phyloP scores from a whole-genome alignment of 148 eudicot genomes.

The Camellia sinensis region DNA sequence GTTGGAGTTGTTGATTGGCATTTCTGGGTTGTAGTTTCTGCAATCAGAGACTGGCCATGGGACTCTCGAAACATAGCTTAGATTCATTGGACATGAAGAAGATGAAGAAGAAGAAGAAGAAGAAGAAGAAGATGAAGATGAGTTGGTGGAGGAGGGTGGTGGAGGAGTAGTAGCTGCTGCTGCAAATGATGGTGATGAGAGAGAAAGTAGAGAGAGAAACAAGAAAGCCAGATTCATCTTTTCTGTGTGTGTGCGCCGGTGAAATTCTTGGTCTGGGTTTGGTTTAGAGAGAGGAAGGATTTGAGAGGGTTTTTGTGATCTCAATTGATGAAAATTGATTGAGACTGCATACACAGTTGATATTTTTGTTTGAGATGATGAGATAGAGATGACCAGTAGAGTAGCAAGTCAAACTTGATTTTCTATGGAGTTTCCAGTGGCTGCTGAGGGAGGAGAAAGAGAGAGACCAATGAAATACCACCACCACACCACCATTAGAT shows the following conservation, averaged over 20 bases:
- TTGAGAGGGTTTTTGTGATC: no score
- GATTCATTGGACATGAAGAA: conserved; percentile 50
- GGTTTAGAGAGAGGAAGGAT: no score
- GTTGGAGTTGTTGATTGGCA: background rate
- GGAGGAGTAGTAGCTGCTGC: background rate
- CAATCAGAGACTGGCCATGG: conserved; percentile 55
- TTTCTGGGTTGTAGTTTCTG: conserved; percentile 6
- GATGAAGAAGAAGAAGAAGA: background rate
- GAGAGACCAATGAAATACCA: no score
- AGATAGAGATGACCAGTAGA: no score
- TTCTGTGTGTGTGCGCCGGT: background rate
- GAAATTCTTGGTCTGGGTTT: background rate
- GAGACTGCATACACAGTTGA: no score
- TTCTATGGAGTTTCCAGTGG: no score
- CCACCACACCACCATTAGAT: no score
- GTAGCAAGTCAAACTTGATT: no score
- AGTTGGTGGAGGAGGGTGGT: conserved; percentile 7
- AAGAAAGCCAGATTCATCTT: background rate
- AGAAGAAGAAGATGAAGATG: background rate
- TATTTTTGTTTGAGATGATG: no score
- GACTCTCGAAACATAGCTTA: conserved; percentile 36
- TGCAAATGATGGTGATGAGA: conserved; percentile 7
- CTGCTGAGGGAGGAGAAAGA: no score
- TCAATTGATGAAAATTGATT: no score
- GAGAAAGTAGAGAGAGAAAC: background rate